phyloP scores from a whole-genome alignment of 2,329 filamentous ascomycete genomes.

The Neonectria faginata region DNA sequence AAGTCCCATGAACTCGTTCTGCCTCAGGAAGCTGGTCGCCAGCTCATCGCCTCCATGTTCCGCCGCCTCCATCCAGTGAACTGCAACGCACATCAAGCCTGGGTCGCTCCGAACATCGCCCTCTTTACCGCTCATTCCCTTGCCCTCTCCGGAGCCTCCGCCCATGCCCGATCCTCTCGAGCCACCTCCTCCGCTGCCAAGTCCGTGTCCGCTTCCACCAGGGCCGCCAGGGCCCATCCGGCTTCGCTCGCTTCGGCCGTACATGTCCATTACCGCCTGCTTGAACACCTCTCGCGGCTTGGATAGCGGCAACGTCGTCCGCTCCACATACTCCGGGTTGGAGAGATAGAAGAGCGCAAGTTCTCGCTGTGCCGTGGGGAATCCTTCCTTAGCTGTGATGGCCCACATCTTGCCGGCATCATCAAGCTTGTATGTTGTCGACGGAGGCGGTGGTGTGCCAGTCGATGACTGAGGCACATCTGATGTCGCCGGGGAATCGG shows the following conservation, averaged over 20 bases:
- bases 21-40: slow-evolving; percentile 83
- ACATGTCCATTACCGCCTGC: slow-evolving; percentile 82
- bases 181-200: slow-evolving; percentile 42
- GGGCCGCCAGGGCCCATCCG: slow-evolving; percentile 40
- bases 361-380: slow-evolving; percentile 87
- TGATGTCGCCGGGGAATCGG: slow-evolving; percentile 46
- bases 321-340: slow-evolving; percentile 84
- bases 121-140: slow-evolving; percentile 49
- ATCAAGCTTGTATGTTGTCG: slow-evolving; percentile 75
- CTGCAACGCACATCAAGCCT: slow-evolving; percentile 89
- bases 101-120: slow-evolving; percentile 78
- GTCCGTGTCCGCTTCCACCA: slow-evolving; percentile 37
- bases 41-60: slow-evolving; percentile 87
- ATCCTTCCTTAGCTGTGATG: slow-evolving; percentile 91
- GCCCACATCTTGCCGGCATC: slow-evolving; percentile 92
- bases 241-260: slow-evolving; percentile 56
- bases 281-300: slow-evolving; percentile 92
- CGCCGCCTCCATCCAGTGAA: slow-evolving; percentile 97
- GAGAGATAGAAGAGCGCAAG: slow-evolving; percentile 93
- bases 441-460: slow-evolving; percentile 59
- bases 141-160: slow-evolving; percentile 42
- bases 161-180: slow-evolving; percentile 37
- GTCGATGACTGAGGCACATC: slow-evolving; percentile 52
- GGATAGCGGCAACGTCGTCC: slow-evolving; percentile 85
- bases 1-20: slow-evolving; percentile 62